Base-by-base conservation (phyloP, 345 rosid species). In the Populus pruinosa region DNA sequence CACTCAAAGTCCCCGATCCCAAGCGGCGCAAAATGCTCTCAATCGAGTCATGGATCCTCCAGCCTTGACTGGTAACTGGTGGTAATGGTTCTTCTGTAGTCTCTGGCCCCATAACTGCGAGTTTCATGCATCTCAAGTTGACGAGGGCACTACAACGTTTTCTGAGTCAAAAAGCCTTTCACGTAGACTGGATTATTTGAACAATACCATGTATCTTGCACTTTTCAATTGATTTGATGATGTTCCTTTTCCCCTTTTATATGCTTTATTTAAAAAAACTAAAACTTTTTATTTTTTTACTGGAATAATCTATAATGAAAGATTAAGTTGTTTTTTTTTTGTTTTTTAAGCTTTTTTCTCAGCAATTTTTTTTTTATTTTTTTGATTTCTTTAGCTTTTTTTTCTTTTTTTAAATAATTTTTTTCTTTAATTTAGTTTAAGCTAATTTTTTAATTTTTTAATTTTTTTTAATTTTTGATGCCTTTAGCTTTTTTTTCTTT, bases 101-200 rank as follows among this genome's bases (percentile, higher is more conserved):
- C 64, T 3, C 27, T 4, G 64, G 64, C 64, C 20, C 29, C 64
- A 10, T 59, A 1, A 59, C 10, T 59, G 64, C 1, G 6, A 59
- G 27, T 0, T 59, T 10, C 3, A 4, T 3, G 64, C 63, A 23
- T 47, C 18, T 47, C 53, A 47, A 35, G 67, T 27, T 21, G 25
- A 21, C 18, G 47, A 76, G 81, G 72, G 62, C 59, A n/a, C 10
- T 8, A 31, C 61, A 2, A 72, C 75, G 41, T 77, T 77, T 62
- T 25, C 10, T 8, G 33, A 31, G 84, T 81, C 84, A 77, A 81
- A 13, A 65, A 6, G n/a, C 6, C 53, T 31, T 35, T 59, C 29
- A 23, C 1, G 63, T 56, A 29, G 0, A 3, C 27, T 56, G 14
- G 27, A 23, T 56, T n/a, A 1, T 56, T 3, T 56, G 63, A 56